phyloP scores from a whole-genome alignment of 495 filamentous ascomycete species.

The Penicillium flavigenum region DNA sequence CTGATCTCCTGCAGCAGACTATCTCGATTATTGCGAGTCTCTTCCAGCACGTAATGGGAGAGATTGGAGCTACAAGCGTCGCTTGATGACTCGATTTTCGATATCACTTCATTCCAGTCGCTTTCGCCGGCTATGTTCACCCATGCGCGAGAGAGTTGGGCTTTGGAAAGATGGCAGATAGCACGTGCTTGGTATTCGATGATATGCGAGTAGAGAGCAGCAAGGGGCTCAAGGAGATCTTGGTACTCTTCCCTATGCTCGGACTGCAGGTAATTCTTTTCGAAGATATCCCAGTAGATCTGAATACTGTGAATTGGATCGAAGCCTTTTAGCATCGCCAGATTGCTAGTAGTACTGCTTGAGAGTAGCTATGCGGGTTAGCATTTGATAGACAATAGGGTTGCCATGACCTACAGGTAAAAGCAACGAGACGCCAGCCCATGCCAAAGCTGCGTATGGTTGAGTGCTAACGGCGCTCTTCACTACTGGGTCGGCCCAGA shows the following conservation, averaged over 20 bases:
- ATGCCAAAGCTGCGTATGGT: background rate
- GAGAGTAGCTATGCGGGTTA: constrained; percentile 4
- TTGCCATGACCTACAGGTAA: background rate
- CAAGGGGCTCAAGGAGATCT: background rate
- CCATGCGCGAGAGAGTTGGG: constrained; percentile 27
- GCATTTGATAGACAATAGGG: background rate
- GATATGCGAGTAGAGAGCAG: constrained; percentile 28
- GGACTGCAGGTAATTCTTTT: background rate
- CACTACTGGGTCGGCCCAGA: background rate
- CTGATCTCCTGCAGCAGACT: background rate
- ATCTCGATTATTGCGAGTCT: background rate
- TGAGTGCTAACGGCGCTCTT: background rate
- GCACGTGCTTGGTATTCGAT: constrained; percentile 37
- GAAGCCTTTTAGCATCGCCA: constrained; percentile 11
- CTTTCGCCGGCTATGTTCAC: constrained; percentile 18
- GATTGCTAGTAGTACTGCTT: background rate
- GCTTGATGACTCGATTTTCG: constrained; percentile 12
- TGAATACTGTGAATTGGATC: background rate
- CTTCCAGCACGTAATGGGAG: too few species aligned
- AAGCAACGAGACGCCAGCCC: background rate
- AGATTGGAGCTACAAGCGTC: background rate
- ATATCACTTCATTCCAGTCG: constrained; percentile 21
- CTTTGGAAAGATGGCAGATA: constrained; percentile 32
- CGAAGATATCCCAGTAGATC: constrained; percentile 8
- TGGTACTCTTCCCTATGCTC: background rate